Evolutionary conservation across 495 filamentous ascomycete genomes (phyloP), one percentile per base, ranked within the genome.

Genomic region (Hypomontagnella submonticulosa): DNA sequence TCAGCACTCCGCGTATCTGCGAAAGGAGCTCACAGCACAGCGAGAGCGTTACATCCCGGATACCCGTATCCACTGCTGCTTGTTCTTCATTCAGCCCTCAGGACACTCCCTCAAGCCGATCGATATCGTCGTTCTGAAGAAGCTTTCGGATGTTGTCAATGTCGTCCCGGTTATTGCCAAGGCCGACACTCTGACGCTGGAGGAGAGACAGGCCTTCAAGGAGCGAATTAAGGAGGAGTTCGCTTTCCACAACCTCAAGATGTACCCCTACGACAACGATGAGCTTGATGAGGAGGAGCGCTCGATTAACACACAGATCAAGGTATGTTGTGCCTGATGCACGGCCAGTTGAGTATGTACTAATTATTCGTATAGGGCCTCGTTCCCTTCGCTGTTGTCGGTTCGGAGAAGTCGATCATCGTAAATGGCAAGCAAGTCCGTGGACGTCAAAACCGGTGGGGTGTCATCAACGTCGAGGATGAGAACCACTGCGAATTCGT

Each of bases 401-500:
- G 95, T 58, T 97, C 92, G 38, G 95, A 99, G 83, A 96, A 95
- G 83, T 93, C 89, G 56, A 97, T 99, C 75, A 92, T 97, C 58
- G 92, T 99, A 72, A 91, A 93, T 69, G 96, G 96, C 79, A 95
- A 97, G 83, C 93, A 96, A 79, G 95, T 99, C 59, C 95, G 95
- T 67, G 95, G 93, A 51, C 92, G 95, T 57, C 95, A 98, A 79
- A 99, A 98, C 84, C 87, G 96, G 79, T 99, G 95, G 95, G 95
- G 95, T 73, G 92, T 97, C 49, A 98, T 99, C 83, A 98, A 99
- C 76, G 95, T 99, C 57, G 95, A 99, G 81, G 93, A 99, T 69
- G 95, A 98, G 83, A 96, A 88, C 79, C 95, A 99, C 81, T 99
- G 95, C 88, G 95, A 99, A 85, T 99, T 99, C 73, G 90, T 98